A percentile compares a stretch with the other conserved stretches of the same genome.
phyloP scores from a whole-genome alignment of 2,329 filamentous ascomycete genomes.

The Calonectria honghensis region DNA sequence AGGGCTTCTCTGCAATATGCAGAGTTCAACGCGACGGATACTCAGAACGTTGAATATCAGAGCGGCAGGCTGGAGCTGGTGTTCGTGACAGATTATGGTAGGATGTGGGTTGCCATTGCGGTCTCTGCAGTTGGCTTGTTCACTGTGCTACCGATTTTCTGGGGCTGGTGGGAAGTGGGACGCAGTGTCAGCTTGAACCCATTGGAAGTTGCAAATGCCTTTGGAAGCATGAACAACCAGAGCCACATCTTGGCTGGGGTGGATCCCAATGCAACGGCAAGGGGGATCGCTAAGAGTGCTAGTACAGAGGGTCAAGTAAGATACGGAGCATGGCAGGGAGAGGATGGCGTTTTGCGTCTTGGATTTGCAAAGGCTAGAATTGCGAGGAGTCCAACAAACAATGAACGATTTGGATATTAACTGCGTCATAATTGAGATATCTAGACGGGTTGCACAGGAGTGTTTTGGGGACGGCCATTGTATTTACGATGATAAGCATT shows the following conservation, averaged over 20 bases:
- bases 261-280: slow-evolving; percentile 47
- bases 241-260: slow-evolving; percentile 45
- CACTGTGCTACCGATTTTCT: slow-evolving; percentile 45
- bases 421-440: no score
- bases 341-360: slow-evolving; percentile 45
- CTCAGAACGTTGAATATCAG: slow-evolving; percentile 40
- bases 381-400: slow-evolving; percentile 30
- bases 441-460: no score
- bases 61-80: slow-evolving; percentile 44
- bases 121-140: slow-evolving; percentile 48
- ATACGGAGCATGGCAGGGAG: slow-evolving; percentile 50
- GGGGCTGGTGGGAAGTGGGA: slow-evolving; percentile 53
- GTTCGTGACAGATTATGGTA: slow-evolving; percentile 46
- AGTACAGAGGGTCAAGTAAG: slow-evolving; percentile 42
- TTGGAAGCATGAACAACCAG: slow-evolving; percentile 44
- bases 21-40: slow-evolving; percentile 44
- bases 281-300: slow-evolving; percentile 42
- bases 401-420: no score
- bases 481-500: no score
- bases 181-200: slow-evolving; percentile 50
- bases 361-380: slow-evolving; percentile 45
- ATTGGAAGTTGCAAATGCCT: slow-evolving; percentile 50
- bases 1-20: slow-evolving; percentile 50
- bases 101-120: slow-evolving; percentile 48
- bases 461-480: no score